Conservation (phyloP, 2,329 filamentous ascomycete genomes). For the Exserohilum turcica region DNA sequence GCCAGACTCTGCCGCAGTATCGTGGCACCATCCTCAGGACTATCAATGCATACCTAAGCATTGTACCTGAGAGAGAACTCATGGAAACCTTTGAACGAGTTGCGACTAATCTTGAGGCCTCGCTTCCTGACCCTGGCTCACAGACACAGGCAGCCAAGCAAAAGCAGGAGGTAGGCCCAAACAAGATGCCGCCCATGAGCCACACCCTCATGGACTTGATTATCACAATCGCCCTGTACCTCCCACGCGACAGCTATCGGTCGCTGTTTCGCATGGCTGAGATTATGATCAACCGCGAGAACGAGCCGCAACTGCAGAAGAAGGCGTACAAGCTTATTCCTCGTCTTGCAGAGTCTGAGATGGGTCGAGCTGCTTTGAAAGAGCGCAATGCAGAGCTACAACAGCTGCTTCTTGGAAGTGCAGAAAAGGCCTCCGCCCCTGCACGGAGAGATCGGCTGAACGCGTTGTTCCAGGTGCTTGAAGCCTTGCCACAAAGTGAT, state of each 20-base stretch:
- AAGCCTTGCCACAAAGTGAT: slow-evolving; percentile 74
- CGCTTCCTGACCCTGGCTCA: slow-evolving; percentile 50
- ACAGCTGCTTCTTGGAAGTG: slow-evolving; percentile 75
- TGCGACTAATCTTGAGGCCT: slow-evolving; percentile 24
- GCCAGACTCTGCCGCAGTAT: slow-evolving; percentile 90
- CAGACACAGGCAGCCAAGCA: slow-evolving; percentile 68
- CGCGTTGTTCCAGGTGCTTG: slow-evolving; percentile 79
- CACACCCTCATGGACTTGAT: slow-evolving; percentile 97
- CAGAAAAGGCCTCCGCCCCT: slow-evolving; percentile 84
- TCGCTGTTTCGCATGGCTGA: slow-evolving; percentile 86
- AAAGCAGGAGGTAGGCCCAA: slow-evolving; percentile 65
- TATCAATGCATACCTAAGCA: slow-evolving; percentile 92
- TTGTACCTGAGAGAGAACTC: slow-evolving; percentile 66
- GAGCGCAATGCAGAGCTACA: slow-evolving; percentile 81
- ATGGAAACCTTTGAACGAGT: slow-evolving; percentile 19
- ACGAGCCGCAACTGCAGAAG: slow-evolving; percentile 94
- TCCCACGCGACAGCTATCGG: slow-evolving; percentile 83
- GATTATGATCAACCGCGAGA: slow-evolving; percentile 77
- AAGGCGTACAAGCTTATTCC: slow-evolving; percentile 99
- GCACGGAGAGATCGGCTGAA: slow-evolving; percentile 84
- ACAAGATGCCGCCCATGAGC: slow-evolving; percentile 85
- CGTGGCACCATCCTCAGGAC: slow-evolving; percentile 89
- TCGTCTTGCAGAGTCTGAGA: slow-evolving; percentile 79
- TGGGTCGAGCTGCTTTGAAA: slow-evolving; percentile 74
- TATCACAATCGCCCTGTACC: slow-evolving; percentile 92